phyloP scores from a whole-genome alignment of 306 rosid genomes.

The Malus domestica region ASM211411v1 NC_041800.1:29461733-29462232 shows the following conservation, averaged over 20 bases:
- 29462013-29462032: neutral
- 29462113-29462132: neutral
- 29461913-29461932: neutral
- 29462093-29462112: neutral
- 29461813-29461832: constrained; percentile 6
- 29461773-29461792: constrained; percentile 63
- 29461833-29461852: constrained; percentile 10
- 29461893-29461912: neutral
- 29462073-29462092: too few species aligned
- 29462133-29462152: neutral
- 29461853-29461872: neutral
- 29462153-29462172: neutral
- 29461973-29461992: neutral
- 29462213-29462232: neutral
- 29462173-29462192: too few species aligned
- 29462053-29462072: too few species aligned
- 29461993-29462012: neutral
- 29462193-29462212: neutral
- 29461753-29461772: constrained; percentile 68
- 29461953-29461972: neutral
- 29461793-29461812: neutral
- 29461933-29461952: neutral
- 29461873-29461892: neutral
- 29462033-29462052: neutral
- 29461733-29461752: constrained; percentile 74